A percentile compares a stretch with the other conserved stretches of the same genome.
These are phyloP conservation scores for Alternaria arbusti DNA, from an alignment of 2,329 filamentous ascomycete species.

Conservation along the genomic window DNA sequence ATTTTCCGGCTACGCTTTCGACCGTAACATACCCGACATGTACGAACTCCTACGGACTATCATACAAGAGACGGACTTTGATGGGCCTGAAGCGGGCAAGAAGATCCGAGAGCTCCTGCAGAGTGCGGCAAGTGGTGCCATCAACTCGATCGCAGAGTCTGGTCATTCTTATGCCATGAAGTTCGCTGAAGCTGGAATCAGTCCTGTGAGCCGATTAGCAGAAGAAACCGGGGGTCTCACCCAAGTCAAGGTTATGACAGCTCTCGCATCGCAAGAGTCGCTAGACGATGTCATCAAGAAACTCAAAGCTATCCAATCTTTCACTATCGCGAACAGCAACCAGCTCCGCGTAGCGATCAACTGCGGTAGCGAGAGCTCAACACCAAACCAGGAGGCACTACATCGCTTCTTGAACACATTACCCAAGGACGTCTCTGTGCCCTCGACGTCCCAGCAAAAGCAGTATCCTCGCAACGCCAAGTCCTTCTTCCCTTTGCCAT, in stretches of 20 bases:
- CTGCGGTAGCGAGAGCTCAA: constrained; percentile 76
- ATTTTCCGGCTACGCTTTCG: constrained; percentile 85
- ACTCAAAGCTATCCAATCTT: constrained; percentile 81
- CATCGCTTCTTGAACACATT: constrained; percentile 71
- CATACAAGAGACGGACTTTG: constrained; percentile 87
- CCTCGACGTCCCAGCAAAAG: constrained; percentile 36
- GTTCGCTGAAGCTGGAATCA: constrained; percentile 81
- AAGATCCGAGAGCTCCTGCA: constrained; percentile 88
- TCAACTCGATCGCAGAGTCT: constrained; percentile 89
- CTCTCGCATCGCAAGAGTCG: constrained; percentile 76
- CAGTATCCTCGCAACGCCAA: constrained; percentile 60
- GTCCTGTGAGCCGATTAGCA: constrained; percentile 71
- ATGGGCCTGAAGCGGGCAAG: constrained; percentile 77
- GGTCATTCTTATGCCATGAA: constrained; percentile 87
- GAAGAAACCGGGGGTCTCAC: constrained; percentile 91
- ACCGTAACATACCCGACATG: constrained; percentile 90
- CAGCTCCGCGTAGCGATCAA: constrained; percentile 82
- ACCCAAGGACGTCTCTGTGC: constrained; percentile 51
- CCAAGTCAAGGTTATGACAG: constrained; percentile 84
- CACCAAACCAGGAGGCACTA: constrained; percentile 73
- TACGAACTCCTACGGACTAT: constrained; percentile 82
- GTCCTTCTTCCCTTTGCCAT: constrained; percentile 91
- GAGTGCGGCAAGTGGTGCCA: constrained; percentile 83
- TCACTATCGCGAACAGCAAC: constrained; percentile 72
- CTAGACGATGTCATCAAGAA: constrained; percentile 79